Evolutionary conservation across 192 early-diverging fungal species (phyloP).

Genomic region (Entomortierella parvispora): DNA sequence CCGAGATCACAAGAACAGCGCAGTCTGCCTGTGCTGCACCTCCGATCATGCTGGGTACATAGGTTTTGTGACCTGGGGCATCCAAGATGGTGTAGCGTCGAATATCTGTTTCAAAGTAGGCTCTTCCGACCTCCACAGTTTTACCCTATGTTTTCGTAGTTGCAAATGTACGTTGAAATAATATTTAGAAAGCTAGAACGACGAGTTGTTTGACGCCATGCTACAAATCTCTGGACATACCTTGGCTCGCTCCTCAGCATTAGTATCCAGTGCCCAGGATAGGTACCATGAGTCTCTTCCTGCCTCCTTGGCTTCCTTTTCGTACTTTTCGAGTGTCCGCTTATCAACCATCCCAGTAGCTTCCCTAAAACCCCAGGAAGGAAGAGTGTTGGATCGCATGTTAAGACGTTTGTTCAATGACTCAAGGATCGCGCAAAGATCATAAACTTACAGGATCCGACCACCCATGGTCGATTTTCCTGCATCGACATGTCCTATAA

Average conservation of each 20-base stretch:
- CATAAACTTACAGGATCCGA: slow-evolving; percentile 82
- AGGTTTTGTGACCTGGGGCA: slow-evolving; percentile 99
- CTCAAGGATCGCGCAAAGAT: background rate
- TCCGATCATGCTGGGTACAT: slow-evolving; percentile 96
- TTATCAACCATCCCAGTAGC: slow-evolving; percentile 99
- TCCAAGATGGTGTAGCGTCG: slow-evolving; percentile 98
- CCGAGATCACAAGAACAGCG: slow-evolving; percentile 95
- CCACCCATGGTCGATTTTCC: slow-evolving; percentile 99
- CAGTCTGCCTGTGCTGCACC: slow-evolving; percentile 98
- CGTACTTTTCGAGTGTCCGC: slow-evolving; percentile 99
- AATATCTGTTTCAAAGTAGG: slow-evolving; percentile 95
- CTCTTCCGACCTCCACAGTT: slow-evolving; percentile 98
- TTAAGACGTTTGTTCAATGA: too few species aligned
- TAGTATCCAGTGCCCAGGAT: slow-evolving; percentile 98
- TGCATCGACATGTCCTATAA: slow-evolving; percentile 98
- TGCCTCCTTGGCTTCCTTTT: slow-evolving; percentile 97
- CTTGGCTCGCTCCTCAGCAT: slow-evolving; percentile 96
- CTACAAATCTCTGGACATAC: slow-evolving; percentile 27
- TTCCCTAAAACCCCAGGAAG: slow-evolving; percentile 53
- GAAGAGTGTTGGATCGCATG: too few species aligned
- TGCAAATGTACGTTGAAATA: background rate
- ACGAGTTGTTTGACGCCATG: background rate
- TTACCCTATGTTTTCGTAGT: slow-evolving; percentile 75
- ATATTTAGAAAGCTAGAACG: background rate
- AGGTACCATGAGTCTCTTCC: slow-evolving; percentile 98